Evolutionary conservation across 495 filamentous ascomycete species (phyloP).

Genomic region (Choiromyces venosus): DNA sequence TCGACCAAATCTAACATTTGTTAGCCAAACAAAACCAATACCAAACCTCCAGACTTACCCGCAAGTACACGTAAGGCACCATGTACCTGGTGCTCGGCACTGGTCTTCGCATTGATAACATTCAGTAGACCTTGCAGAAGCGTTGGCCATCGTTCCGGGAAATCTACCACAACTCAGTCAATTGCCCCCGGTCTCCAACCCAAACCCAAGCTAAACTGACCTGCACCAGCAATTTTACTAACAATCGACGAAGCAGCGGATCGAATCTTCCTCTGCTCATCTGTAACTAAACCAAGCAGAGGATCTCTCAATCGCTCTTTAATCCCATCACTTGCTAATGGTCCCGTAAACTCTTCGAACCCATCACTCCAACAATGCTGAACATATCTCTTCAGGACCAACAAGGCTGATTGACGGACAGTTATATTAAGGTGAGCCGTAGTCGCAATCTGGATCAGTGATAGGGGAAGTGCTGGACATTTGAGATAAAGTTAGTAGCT

Average conservation of each 20-base stretch:
- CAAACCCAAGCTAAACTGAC: constrained; percentile 24
- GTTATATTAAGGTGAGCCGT: constrained; percentile 63
- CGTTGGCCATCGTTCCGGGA: constrained; percentile 85
- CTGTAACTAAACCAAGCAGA: constrained; percentile 72
- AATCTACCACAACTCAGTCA: constrained; percentile 55
- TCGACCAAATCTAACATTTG: constrained; percentile 69
- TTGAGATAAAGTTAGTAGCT: not conserved
- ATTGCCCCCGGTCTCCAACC: constrained; percentile 4
- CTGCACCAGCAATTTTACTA: constrained; percentile 77
- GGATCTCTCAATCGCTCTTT: constrained; percentile 66
- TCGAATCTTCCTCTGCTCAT: constrained; percentile 79
- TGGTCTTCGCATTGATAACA: constrained; percentile 64
- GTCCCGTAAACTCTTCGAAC: constrained; percentile 59
- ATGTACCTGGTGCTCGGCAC: constrained; percentile 63
- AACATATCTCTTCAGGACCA: constrained; percentile 74
- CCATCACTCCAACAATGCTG: constrained; percentile 65
- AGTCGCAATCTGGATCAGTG: constrained; percentile 69
- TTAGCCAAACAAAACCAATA: constrained; percentile 53
- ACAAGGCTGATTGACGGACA: constrained; percentile 75
- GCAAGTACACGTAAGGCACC: constrained; percentile 58
- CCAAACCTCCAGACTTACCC: constrained; percentile 26
- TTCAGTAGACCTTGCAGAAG: constrained; percentile 75
- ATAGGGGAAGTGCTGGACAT: constrained; percentile 62
- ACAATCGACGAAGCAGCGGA: constrained; percentile 79
- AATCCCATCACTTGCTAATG: constrained; percentile 56